Evolutionary conservation across 768 basidiomycete species (phyloP).

Genomic region (Chiua virens): DNA sequence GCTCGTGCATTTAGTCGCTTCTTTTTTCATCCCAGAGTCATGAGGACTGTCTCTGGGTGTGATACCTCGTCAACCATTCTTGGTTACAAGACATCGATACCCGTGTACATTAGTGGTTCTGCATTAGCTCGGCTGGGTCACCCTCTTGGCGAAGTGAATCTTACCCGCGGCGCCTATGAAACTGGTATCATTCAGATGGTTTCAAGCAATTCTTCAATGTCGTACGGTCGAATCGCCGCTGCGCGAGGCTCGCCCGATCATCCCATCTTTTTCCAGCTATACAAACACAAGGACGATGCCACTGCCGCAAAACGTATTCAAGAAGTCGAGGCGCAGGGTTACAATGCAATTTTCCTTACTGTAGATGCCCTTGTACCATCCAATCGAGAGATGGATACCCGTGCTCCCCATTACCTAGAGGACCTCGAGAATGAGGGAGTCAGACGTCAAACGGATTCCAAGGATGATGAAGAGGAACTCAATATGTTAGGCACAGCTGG

Average conservation of each 20-base stretch:
- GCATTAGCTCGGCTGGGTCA: conserved; percentile 87
- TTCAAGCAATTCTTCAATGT: conserved; percentile 73
- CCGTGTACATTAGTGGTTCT: conserved; percentile 81
- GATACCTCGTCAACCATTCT: conserved; percentile 75
- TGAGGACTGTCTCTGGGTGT: conserved; percentile 62
- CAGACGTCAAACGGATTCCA: conserved; percentile 22
- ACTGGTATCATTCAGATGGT: conserved; percentile 84
- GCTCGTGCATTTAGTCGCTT: conserved; percentile 78
- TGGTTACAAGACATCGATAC: conserved; percentile 67
- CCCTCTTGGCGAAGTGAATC: conserved; percentile 84
- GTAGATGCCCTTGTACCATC: conserved; percentile 86
- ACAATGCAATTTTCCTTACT: conserved; percentile 88
- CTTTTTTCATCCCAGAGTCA: conserved; percentile 85
- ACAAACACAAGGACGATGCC: conserved; percentile 72
- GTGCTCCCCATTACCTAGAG: conserved; percentile 56
- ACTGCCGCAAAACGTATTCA: conserved; percentile 68
- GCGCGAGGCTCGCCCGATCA: conserved; percentile 55
- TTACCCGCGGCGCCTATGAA: conserved; percentile 66
- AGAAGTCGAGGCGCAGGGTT: conserved; percentile 71
- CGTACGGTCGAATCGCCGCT: conserved; percentile 59
- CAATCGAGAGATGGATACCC: conserved; percentile 76
- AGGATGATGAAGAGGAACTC: conserved; percentile 34
- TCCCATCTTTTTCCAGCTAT: conserved; percentile 79
- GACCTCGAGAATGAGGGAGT: conserved; percentile 48
- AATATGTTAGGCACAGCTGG: conserved; percentile 65